Evolutionary conservation across 331 rosid species (phyloP).

Genomic region (Quercus phellos): DNA sequence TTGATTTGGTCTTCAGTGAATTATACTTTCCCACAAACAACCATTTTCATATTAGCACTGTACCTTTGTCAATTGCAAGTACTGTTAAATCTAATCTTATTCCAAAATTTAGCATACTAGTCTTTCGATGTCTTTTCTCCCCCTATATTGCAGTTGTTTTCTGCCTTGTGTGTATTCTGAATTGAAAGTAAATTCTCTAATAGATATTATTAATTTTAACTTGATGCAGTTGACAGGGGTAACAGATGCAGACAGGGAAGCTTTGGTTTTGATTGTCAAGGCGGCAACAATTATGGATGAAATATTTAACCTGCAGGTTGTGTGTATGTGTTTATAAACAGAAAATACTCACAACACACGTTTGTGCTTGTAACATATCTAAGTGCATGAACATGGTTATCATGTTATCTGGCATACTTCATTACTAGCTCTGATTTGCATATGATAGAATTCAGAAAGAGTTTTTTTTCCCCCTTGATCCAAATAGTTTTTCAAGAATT

Average conservation of each 20-base stretch:
- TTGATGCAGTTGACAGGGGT: slow-evolving; percentile 64
- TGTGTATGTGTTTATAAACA: slow-evolving; percentile 1
- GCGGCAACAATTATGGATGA: slow-evolving; percentile 82
- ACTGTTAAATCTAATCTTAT: neutral
- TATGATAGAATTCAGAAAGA: slow-evolving; percentile 5
- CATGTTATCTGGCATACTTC: slow-evolving; percentile 4
- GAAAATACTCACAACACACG: neutral
- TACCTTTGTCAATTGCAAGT: neutral
- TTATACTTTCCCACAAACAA: neutral
- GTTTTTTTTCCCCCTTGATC: slow-evolving; percentile 1
- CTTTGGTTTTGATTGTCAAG: slow-evolving; percentile 56
- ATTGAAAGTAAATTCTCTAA: neutral
- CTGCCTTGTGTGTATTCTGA: neutral
- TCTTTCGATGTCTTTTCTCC: neutral
- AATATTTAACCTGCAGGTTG: slow-evolving; percentile 75
- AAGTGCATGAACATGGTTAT: slow-evolving; percentile 15
- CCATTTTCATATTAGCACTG: neutral
- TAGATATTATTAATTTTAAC: neutral
- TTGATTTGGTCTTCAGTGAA: no score
- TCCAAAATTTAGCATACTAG: neutral
- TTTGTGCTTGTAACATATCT: slow-evolving; percentile 9
- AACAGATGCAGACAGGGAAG: slow-evolving; percentile 63
- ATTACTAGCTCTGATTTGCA: slow-evolving; percentile 4
- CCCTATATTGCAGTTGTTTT: neutral
- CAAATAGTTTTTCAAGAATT: neutral